These are phyloP conservation scores for Fragaria ananassa DNA, from an alignment of 306 rosid species.

Conservation along the genomic window DNA sequence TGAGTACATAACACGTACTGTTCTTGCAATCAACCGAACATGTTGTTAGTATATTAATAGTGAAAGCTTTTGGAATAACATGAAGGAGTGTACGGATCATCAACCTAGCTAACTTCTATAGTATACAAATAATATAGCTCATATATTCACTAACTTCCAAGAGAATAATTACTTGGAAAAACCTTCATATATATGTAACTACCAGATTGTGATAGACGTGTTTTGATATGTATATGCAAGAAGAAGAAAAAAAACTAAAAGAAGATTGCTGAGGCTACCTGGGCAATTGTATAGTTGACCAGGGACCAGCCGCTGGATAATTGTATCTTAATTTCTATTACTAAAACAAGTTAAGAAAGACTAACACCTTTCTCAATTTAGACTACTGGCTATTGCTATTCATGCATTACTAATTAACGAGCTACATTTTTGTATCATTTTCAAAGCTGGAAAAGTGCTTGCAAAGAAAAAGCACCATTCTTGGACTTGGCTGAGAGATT, in stretches of 20 bases:
- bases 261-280: neutral
- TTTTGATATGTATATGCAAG: neutral
- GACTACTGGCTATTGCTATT: neutral
- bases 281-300: neutral
- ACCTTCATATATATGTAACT: neutral
- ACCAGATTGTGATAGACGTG: neutral
- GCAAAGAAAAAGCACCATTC: neutral
- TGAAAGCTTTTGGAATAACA: neutral
- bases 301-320: neutral
- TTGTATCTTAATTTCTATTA: neutral
- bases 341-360: neutral
- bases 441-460: neutral
- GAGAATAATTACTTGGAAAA: neutral
- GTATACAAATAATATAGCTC: neutral
- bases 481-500: neutral
- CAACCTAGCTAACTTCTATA: neutral
- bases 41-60: neutral
- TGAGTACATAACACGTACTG: neutral
- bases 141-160: neutral
- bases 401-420: neutral
- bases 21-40: neutral
- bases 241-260: neutral
- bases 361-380: neutral
- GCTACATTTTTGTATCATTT: neutral
- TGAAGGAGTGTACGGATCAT: neutral